Conservation (phyloP, 2,329 filamentous ascomycete species). For the Thelonectria discophora region DNA sequence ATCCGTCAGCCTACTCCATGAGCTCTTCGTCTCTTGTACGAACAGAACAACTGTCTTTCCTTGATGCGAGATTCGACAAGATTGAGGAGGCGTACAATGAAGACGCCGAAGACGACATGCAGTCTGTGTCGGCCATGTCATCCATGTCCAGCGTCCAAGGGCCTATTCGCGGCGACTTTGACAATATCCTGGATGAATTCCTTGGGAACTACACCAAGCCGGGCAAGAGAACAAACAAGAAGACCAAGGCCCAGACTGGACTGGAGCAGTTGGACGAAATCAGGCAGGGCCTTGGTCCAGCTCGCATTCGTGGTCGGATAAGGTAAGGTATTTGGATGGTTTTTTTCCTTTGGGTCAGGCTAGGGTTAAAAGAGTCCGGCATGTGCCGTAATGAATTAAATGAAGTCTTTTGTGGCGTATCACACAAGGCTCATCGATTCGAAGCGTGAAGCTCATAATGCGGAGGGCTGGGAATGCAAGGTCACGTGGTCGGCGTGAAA, state of each 20-base stretch:
- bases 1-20: constrained; percentile 89
- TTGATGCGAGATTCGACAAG: constrained; percentile 92
- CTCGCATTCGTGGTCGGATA: constrained; percentile 61
- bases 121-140: constrained; percentile 68
- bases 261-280: constrained; percentile 93
- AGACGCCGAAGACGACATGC: constrained; percentile 59
- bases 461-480: not conserved
- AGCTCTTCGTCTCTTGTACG: constrained; percentile 86
- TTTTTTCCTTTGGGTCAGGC: not conserved
- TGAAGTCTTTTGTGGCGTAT: constrained; percentile 21
- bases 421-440: not conserved
- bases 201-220: constrained; percentile 76
- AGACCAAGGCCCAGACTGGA: constrained; percentile 81
- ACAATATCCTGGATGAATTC: constrained; percentile 93
- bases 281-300: constrained; percentile 79
- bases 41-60: constrained; percentile 83
- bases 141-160: constrained; percentile 73
- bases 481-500: constrained; percentile 36
- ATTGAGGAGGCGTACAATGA: constrained; percentile 80
- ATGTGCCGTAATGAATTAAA: constrained; percentile 26
- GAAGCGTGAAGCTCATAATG: not conserved
- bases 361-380: constrained; percentile 7
- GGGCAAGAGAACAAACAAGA: constrained; percentile 80
- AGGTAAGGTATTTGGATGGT: constrained; percentile 24
- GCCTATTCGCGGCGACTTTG: constrained; percentile 79